Conservation (phyloP, 441 rosid species). For the Erodium trifolium region DNA sequence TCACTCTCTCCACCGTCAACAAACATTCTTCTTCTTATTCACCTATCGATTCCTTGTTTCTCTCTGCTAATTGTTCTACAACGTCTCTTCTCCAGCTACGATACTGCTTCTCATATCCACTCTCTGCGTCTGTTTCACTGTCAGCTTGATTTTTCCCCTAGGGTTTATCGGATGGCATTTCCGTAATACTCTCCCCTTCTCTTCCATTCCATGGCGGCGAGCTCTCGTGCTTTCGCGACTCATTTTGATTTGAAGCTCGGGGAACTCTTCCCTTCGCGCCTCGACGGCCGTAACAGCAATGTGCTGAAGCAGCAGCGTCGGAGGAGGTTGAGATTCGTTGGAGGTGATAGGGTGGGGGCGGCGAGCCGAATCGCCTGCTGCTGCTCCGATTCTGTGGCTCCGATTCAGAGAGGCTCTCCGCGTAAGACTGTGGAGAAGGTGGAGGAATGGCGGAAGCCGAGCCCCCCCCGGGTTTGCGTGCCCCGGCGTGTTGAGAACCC, state of each 20-base stretch:
- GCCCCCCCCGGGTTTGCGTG: constrained; percentile 39
- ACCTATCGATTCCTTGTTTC: no score
- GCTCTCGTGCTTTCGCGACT: neutral
- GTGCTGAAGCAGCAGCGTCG: no score
- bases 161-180: neutral
- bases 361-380: constrained; percentile 39
- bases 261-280: neutral
- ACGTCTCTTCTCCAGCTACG: no score
- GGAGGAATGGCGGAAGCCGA: constrained; percentile 52
- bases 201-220: neutral
- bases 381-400: constrained; percentile 49
- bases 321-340: no score
- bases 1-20: neutral
- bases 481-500: no score
- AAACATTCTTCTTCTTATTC: neutral
- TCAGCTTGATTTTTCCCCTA: no score
- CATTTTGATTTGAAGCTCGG: neutral
- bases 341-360: neutral
- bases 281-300: neutral
- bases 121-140: no score
- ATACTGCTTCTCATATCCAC: no score
- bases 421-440: constrained; percentile 26
- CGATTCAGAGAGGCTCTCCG: constrained; percentile 24
- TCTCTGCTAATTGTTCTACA: no score
- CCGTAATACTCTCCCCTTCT: neutral